Evolutionary conservation across 2,329 filamentous ascomycete species (phyloP).

Genomic region (Clonostachys rosea): DNA sequence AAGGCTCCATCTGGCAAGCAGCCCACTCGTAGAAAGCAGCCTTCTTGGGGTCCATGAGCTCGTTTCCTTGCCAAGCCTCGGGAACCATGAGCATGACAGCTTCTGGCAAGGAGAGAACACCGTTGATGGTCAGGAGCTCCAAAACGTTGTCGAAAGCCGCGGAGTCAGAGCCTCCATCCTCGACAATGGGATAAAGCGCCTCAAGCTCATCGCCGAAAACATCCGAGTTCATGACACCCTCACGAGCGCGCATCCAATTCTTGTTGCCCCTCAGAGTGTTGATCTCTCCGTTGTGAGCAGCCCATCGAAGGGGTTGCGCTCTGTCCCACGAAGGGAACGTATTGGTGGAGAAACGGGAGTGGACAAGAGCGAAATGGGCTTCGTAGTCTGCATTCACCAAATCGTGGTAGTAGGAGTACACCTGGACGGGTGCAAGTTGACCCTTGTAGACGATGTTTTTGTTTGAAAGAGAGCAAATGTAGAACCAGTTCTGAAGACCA

Average conservation of each 20-base stretch:
- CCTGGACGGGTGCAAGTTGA: constrained; percentile 88
- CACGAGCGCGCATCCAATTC: constrained; percentile 98
- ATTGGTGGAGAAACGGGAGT: constrained; percentile 97
- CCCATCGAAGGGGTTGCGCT: constrained; percentile 93
- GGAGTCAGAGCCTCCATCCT: constrained; percentile 94
- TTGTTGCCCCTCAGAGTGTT: constrained; percentile 97
- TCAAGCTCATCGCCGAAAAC: constrained; percentile 92
- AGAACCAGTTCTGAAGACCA: constrained; percentile 97
- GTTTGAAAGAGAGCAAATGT: constrained; percentile 93
- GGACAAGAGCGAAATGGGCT: constrained; percentile 92
- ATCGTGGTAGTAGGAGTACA: constrained; percentile 98
- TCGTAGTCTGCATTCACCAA: constrained; percentile 96
- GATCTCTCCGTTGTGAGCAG: constrained; percentile 97
- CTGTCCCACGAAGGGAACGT: constrained; percentile 98
- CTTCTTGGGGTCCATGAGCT: constrained; percentile 88
- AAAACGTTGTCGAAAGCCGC: constrained; percentile 97
- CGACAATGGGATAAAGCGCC: constrained; percentile 86
- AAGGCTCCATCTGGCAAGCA: constrained; percentile 97
- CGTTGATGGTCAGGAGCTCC: constrained; percentile 90
- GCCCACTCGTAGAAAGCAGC: constrained; percentile 98
- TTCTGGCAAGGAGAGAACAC: constrained; percentile 89
- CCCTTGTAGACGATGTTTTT: constrained; percentile 99
- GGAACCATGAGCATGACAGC: constrained; percentile 99
- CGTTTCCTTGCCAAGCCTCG: constrained; percentile 95
- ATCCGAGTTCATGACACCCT: constrained; percentile 90